A percentile compares a stretch with the other conserved stretches of the same genome.
These are phyloP conservation scores for Pseudocercospora fuligena DNA, from an alignment of 2,329 filamentous ascomycete species.

Conservation along the genomic window DNA sequence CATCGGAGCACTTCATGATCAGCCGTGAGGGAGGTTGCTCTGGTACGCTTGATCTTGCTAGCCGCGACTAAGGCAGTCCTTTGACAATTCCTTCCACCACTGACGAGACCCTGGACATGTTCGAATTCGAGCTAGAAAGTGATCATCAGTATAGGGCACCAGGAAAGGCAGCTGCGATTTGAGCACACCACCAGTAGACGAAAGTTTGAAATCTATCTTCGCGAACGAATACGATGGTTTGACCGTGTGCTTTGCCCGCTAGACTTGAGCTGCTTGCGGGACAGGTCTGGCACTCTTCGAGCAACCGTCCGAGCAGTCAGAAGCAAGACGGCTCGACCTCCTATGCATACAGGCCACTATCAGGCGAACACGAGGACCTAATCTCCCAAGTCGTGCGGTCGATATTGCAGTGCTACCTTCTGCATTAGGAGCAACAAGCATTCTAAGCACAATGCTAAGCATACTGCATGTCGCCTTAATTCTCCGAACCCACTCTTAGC, in stretches of 20 bases:
- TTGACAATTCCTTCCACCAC: background rate
- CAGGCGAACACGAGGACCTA: background rate
- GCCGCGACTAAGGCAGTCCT: background rate
- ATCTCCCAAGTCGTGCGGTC: background rate
- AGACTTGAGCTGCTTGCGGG: too few species aligned
- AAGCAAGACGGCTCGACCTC: too few species aligned
- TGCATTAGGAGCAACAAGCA: slow-evolving; percentile 8
- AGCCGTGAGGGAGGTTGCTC: background rate
- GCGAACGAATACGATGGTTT: too few species aligned
- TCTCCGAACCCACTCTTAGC: background rate
- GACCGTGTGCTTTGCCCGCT: too few species aligned
- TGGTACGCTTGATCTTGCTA: background rate
- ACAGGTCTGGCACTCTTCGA: too few species aligned
- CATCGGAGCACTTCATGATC: background rate
- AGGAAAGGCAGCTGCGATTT: background rate
- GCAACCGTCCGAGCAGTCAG: too few species aligned
- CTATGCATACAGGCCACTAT: background rate
- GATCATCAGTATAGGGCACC: slow-evolving; percentile 1
- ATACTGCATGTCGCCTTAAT: background rate
- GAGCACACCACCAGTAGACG: background rate
- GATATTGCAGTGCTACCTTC: slow-evolving; percentile 1
- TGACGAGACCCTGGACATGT: background rate
- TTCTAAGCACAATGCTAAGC: slow-evolving; percentile 6
- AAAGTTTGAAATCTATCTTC: background rate
- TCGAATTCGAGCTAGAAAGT: background rate